Base-by-base conservation (phyloP, 352 stramenopile species). In the Globisporangium heterothallicum region DNA sequence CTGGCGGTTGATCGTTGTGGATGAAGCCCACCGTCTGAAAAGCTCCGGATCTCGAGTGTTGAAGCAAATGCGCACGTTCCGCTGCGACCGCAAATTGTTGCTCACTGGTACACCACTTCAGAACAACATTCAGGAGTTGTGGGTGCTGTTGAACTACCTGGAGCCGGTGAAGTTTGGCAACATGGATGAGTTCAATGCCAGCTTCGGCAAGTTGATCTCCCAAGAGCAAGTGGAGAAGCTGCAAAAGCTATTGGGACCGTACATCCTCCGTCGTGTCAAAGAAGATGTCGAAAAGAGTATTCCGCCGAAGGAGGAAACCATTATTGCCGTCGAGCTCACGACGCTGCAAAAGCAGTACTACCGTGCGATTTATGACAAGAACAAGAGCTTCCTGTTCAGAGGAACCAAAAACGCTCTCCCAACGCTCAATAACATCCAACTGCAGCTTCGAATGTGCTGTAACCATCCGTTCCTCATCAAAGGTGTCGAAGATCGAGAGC, bases 401-500 rank as follows among this genome's bases (percentile, higher is more conserved):
- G 85, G 84, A 0, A 89, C 80, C 13, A 90, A 94, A 61, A 93
- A 93, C 47, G 80, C 76, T 5, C 56, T 94, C 8, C 85, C 84
- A 16, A 89, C 84, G 48, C 76, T 99, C 24, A 99, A 98, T 65
- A 99, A 99, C 73, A 92, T 99, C 49, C 96, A 98, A 35, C 97
- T 99, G 77, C 92, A 99, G 73, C 68, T 99, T 21, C 76, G 97
- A 29, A 99, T 99, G 66, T 99, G 97, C 69, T 99, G 97, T 66
- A 99, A 99, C 70, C 97, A 99, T 66, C 88, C 97, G 2, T 99
- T 99, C 66, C 69, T 99, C 25, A 96, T 99, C 47, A 98, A 97
- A 56, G 96, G 96, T 14, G 85, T 94, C 18, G 83, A 94, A 59
- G 78, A 94, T 26, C 70, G 82, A 40, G 85, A 95, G 38, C 57